Conservation (phyloP, 305 asterid species). For the Ruellia speciosa region DNA sequence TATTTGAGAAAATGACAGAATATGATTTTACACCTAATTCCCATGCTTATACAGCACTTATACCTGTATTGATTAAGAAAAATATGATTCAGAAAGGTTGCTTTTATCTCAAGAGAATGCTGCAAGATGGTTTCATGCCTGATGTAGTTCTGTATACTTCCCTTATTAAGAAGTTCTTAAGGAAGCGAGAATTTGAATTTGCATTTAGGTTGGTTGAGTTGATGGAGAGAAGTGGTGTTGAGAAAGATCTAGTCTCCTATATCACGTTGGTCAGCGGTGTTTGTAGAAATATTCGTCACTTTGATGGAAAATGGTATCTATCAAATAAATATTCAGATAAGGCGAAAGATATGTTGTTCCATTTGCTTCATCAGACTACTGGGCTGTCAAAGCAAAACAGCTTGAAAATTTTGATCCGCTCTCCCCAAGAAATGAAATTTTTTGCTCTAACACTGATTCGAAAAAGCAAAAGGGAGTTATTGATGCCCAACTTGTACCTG, state of each 20-base stretch:
- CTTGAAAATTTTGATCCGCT: constrained; percentile 22
- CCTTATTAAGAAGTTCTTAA: constrained; percentile 45
- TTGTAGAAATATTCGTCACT: constrained; percentile 33
- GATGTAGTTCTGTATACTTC: constrained; percentile 45
- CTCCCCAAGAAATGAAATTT: constrained; percentile 30
- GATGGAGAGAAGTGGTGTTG: constrained; percentile 42
- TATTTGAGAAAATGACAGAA: constrained; percentile 39
- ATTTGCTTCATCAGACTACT: constrained; percentile 28
- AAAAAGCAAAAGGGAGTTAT: constrained; percentile 17
- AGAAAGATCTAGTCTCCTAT: constrained; percentile 37
- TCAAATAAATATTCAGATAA: constrained; percentile 23
- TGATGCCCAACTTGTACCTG: constrained; percentile 38
- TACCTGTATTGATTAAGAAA: constrained; percentile 47
- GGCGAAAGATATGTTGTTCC: constrained; percentile 34
- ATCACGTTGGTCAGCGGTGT: constrained; percentile 46
- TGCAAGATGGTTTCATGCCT: constrained; percentile 49
- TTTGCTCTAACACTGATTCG: constrained; percentile 31
- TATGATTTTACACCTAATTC: constrained; percentile 35
- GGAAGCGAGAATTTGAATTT: constrained; percentile 41
- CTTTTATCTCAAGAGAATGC: constrained; percentile 44
- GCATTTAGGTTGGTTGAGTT: constrained; percentile 44
- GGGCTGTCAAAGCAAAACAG: constrained; percentile 20
- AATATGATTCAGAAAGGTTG: constrained; percentile 43
- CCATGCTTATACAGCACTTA: constrained; percentile 46
- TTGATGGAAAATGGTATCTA: constrained; percentile 28